phyloP scores from a whole-genome alignment of 2,329 filamentous ascomycete genomes.

The Venturia carpophila region DNA sequence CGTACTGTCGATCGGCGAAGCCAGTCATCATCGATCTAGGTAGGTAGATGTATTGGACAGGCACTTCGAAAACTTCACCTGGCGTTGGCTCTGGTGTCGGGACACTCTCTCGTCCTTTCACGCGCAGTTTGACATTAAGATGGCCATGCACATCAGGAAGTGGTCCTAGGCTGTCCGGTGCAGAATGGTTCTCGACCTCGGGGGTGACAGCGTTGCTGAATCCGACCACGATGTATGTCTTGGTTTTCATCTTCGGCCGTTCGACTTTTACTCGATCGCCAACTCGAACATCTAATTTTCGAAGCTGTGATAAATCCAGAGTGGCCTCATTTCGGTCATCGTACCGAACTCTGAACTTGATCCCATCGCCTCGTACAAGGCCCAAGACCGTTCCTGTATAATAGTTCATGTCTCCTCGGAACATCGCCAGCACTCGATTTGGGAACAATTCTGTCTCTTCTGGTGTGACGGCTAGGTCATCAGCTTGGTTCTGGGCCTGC shows the following conservation, averaged over 20 bases:
- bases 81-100: slow-evolving; percentile 19
- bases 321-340: slow-evolving; percentile 38
- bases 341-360: slow-evolving; percentile 40
- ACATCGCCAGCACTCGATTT: slow-evolving; percentile 51
- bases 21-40: slow-evolving; percentile 37
- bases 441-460: slow-evolving; percentile 21
- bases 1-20: slow-evolving; percentile 30
- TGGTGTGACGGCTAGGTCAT: not conserved
- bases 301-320: slow-evolving; percentile 34
- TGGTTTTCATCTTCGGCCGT: slow-evolving; percentile 36
- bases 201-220: slow-evolving; percentile 32
- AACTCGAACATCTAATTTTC: slow-evolving; percentile 35
- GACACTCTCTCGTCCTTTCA: slow-evolving; percentile 35
- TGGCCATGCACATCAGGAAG: slow-evolving; percentile 37
- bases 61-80: slow-evolving; percentile 31
- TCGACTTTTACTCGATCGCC: slow-evolving; percentile 44
- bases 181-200: slow-evolving; percentile 4
- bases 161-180: slow-evolving; percentile 27
- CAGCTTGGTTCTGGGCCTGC: not conserved
- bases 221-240: slow-evolving; percentile 37
- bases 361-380: slow-evolving; percentile 30
- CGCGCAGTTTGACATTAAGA: slow-evolving; percentile 33
- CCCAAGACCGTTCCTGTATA: slow-evolving; percentile 54
- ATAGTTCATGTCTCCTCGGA: slow-evolving; percentile 47
- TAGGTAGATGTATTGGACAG: slow-evolving; percentile 37